Base-by-base conservation (phyloP, 1,284 basidiomycete species). In the Irpex sp. region DNA sequence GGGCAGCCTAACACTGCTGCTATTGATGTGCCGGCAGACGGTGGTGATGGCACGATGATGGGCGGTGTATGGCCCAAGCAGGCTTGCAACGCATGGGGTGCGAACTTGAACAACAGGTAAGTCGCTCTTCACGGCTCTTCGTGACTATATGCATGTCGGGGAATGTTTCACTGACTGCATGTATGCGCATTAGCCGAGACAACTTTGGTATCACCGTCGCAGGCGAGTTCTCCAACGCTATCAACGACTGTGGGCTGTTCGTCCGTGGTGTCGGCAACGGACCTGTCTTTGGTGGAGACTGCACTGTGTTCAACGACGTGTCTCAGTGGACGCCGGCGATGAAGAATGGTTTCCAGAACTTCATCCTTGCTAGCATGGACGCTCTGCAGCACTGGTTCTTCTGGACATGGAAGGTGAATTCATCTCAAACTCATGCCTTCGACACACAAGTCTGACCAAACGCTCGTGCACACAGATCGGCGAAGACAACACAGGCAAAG, bases 371-470 rank as follows among this genome's bases (percentile, higher is more conserved):
- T 39, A 80, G 78, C 66, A 86, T 87, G 85, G 85, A 87, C 71
- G 79, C 82, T 17, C 73, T 83, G 4, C 76, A 79, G 61, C 81
- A 89, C 72, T 88, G 77, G 75, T 89, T 85, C 78, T 89, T 86
- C 79, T 88, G 84, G 88, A 90, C 88, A 9, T 90, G 88, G 88
- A 83, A 82, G 77, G 85, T 85, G 55, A 39, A 70, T 66, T 21
- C 19, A n/a, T 5, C 39, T 15, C 21, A 21, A 21, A 26, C 1
- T 26, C 21, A 26, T 26, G 21, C 3, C 21, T 26, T n/a, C n/a
- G 26, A 26, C 4, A 26, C 26, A 26, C 4, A 50, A 36, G 37
- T 31, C 60, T 49, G 33, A 58, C 50, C 39, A 26, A 26, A 13
- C 56, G 46, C 21, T 61, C 31, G 26, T 15, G 19, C 49, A 50